These are phyloP conservation scores for Strigomonas culicis DNA, from an alignment of 208 protist genomes.

Conservation along the genomic window DNA sequence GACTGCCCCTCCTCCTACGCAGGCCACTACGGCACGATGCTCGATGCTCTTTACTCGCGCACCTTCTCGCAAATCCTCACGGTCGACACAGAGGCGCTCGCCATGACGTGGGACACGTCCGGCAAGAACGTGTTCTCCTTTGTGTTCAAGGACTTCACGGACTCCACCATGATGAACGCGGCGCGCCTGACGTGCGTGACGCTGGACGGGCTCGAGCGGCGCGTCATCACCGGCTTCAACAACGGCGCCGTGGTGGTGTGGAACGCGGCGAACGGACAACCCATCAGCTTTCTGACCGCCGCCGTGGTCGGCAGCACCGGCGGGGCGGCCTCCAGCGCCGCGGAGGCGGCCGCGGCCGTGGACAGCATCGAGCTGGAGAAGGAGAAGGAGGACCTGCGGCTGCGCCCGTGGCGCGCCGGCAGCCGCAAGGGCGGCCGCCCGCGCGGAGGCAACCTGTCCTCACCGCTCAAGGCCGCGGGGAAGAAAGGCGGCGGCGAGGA, in stretches of 20 bases:
- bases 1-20: slow-evolving; percentile 50
- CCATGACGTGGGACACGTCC: slow-evolving; percentile 70
- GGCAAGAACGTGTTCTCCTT: slow-evolving; percentile 67
- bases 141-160: slow-evolving; percentile 74
- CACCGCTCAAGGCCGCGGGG: not conserved
- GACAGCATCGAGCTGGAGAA: not conserved
- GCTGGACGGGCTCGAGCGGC: slow-evolving; percentile 59
- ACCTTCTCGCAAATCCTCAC: slow-evolving; percentile 73
- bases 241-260: slow-evolving; percentile 75
- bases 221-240: slow-evolving; percentile 74
- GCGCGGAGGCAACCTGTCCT: not conserved
- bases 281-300: slow-evolving; percentile 61
- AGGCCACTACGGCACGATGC: slow-evolving; percentile 56
- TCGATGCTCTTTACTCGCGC: slow-evolving; percentile 48
- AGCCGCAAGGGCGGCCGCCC: not conserved
- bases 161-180: slow-evolving; percentile 50
- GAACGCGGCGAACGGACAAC: slow-evolving; percentile 82
- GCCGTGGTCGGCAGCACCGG: slow-evolving; percentile 20
- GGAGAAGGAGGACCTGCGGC: not conserved
- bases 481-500: not conserved
- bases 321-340: too few species aligned
- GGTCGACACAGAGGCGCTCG: slow-evolving; percentile 56
- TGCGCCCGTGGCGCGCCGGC: slow-evolving; percentile 1
- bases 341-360: not conserved
- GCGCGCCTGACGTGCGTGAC: slow-evolving; percentile 38